These are phyloP conservation scores for Paramecium sexaurelia DNA, from an alignment of 73 alveolate genomes.

Conservation along the genomic window DNA sequence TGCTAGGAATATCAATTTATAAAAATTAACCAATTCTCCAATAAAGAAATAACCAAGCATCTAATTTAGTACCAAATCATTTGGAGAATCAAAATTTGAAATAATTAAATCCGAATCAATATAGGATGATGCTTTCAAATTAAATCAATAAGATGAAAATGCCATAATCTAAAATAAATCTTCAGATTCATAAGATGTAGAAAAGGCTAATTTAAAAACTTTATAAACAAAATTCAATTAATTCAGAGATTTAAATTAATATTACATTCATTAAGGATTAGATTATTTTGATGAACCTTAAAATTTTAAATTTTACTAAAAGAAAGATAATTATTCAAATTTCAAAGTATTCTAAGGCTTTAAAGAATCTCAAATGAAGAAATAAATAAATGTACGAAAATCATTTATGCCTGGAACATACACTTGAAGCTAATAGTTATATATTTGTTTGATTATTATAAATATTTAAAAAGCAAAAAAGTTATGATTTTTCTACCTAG, in stretches of 20 bases:
- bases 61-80: background rate
- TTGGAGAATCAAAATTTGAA: background rate
- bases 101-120: background rate
- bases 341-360: slow-evolving; percentile 16
- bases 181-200: background rate
- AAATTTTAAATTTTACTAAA: background rate
- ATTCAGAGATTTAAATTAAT: background rate
- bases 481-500: background rate
- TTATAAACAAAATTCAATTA: background rate
- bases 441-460: too few species aligned
- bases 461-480: too few species aligned
- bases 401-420: background rate
- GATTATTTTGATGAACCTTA: slow-evolving; percentile 28
- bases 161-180: background rate
- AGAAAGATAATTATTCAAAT: background rate
- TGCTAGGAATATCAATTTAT: background rate
- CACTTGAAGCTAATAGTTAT: background rate
- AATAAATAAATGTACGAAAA: background rate
- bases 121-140: background rate
- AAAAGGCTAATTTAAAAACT: background rate
- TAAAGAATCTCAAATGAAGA: background rate
- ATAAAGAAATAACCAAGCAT: background rate
- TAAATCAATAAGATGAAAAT: background rate
- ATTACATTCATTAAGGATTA: background rate
- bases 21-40: background rate